Conservation (phyloP, 257 asterid genomes). For the Verbena officinalis region DNA sequence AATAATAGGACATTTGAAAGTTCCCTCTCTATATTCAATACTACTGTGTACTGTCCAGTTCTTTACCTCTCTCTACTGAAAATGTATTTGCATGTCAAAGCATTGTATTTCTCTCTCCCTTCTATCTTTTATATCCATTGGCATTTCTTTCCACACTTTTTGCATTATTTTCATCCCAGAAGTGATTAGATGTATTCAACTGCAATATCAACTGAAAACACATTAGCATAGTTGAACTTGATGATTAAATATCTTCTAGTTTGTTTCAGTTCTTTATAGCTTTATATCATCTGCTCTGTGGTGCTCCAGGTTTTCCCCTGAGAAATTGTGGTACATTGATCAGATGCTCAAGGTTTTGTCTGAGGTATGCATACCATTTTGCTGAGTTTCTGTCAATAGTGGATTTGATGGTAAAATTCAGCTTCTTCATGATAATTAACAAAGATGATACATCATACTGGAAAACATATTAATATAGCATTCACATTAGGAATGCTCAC, state of each 20-base stretch:
- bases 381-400: conserved; percentile 8
- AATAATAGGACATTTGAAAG: background rate
- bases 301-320: conserved; percentile 81
- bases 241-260: conserved; percentile 31
- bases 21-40: conserved; percentile 11
- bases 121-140: background rate
- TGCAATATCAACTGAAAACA: conserved; percentile 19
- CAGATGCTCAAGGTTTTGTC: conserved; percentile 91
- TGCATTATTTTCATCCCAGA: conserved; percentile 13
- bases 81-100: background rate
- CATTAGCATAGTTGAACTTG: conserved; percentile 22
- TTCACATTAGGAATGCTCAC: background rate
- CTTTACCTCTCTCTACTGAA: conserved; percentile 1
- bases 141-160: background rate
- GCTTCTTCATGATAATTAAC: conserved; percentile 19
- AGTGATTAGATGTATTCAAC: conserved; percentile 24
- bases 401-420: conserved; percentile 11
- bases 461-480: background rate
- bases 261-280: conserved; percentile 24
- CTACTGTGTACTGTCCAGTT: background rate
- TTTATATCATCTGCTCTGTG: conserved; percentile 40
- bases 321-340: conserved; percentile 91
- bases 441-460: conserved; percentile 2
- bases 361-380: conserved; percentile 56
- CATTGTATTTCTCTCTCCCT: background rate